Percentiles rank a stretch among this genome's conserved stretches.
These are phyloP conservation scores for Fraxinus pennsylvanica DNA, from an alignment of 257 asterid genomes.

Conservation along the genomic window DNA sequence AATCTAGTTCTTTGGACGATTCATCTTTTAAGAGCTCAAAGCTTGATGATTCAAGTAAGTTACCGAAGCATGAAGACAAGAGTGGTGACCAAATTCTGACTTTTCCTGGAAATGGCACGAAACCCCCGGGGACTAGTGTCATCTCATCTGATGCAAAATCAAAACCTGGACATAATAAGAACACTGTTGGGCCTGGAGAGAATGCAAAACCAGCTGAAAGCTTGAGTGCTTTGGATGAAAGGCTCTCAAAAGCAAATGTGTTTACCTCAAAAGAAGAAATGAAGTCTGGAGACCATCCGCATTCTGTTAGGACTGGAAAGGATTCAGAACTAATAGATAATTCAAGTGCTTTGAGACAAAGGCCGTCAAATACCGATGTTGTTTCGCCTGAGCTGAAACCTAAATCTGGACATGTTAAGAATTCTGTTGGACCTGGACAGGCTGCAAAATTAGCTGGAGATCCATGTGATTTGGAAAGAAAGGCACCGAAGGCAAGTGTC, in stretches of 20 bases:
- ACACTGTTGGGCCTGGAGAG: constrained; percentile 18
- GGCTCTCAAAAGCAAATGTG: constrained; percentile 16
- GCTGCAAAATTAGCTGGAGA: constrained; percentile 30
- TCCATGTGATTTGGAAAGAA: constrained; percentile 23
- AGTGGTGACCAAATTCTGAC: constrained; percentile 25
- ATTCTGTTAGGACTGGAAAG: constrained; percentile 22
- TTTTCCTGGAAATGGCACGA: constrained; percentile 28
- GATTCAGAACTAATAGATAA: constrained; percentile 14
- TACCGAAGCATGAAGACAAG: constrained; percentile 26
- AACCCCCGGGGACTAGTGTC: constrained; percentile 18
- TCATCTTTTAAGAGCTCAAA: constrained; percentile 41
- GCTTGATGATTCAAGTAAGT: constrained; percentile 29
- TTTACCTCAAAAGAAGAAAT: constrained; percentile 11
- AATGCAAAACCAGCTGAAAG: constrained; percentile 1
- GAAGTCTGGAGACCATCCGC: constrained; percentile 18
- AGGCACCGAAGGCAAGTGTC: constrained; percentile 20
- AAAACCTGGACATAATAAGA: constrained; percentile 24
- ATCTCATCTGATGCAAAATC: constrained; percentile 27
- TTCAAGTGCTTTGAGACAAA: constrained; percentile 19
- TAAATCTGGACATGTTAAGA: constrained; percentile 22
- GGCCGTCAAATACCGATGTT: constrained; percentile 11
- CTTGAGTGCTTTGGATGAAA: constrained; percentile 22
- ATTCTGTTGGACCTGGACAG: constrained; percentile 20
- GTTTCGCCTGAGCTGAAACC: constrained; percentile 24
- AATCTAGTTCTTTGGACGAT: constrained; percentile 32